Conservation (phyloP, 768 basidiomycete species). For the Cyclocybe aegerita region DNA sequence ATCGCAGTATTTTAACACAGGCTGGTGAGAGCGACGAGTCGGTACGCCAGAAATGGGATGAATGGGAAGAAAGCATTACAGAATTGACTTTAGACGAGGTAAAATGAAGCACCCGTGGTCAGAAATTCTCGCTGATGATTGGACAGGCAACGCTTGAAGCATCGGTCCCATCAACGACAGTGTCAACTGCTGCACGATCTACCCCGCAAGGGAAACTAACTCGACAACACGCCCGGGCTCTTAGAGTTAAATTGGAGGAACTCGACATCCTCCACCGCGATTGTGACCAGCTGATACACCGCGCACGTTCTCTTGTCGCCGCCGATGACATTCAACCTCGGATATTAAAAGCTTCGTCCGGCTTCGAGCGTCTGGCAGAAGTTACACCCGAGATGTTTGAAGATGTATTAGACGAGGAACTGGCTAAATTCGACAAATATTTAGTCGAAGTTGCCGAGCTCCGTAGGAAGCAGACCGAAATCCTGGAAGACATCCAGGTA, state of each 20-base stretch:
- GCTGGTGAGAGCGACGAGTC: constrained; percentile 76
- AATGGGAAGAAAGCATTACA: constrained; percentile 76
- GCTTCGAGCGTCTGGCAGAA: constrained; percentile 65
- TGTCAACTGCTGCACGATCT: constrained; percentile 25
- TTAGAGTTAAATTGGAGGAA: constrained; percentile 75
- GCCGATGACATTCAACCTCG: constrained; percentile 73
- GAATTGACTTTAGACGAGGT: constrained; percentile 69
- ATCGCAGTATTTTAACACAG: constrained; percentile 67
- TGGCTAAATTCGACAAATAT: constrained; percentile 80
- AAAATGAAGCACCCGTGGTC: constrained; percentile 23
- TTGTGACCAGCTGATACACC: constrained; percentile 60
- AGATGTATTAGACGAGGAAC: constrained; percentile 72
- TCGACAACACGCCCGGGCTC: constrained; percentile 61
- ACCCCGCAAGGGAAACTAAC: constrained; percentile 47
- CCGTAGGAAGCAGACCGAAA: constrained; percentile 58
- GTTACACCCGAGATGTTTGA: constrained; percentile 88
- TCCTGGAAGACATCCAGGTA: constrained; percentile 73
- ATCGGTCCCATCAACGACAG: constrained; percentile 67
- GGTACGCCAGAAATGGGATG: constrained; percentile 82
- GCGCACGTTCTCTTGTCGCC: constrained; percentile 60
- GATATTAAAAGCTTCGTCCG: constrained; percentile 64
- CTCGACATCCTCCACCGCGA: constrained; percentile 70
- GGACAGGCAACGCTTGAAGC: constrained; percentile 63
- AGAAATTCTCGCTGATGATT: not conserved
- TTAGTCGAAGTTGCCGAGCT: constrained; percentile 56